These are phyloP conservation scores for Hypoxylon sp. DNA, from an alignment of 2,329 filamentous ascomycete species.

Conservation along the genomic window DNA sequence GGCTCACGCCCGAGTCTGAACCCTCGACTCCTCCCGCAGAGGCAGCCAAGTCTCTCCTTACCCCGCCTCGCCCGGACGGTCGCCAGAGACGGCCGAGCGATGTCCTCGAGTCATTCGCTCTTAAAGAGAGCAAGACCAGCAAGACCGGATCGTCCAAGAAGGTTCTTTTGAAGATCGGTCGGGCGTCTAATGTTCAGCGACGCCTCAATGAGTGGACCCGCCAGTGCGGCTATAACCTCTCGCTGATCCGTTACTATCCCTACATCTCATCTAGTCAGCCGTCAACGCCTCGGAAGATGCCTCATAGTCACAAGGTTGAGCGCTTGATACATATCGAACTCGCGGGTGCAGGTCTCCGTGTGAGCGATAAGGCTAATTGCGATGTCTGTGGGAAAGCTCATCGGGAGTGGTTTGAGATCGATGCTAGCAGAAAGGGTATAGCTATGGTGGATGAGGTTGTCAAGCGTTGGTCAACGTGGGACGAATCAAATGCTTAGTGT, in stretches of 20 bases:
- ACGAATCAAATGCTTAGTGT: conserved; percentile 62
- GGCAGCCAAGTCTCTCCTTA: conserved; percentile 71
- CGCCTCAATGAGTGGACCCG: conserved; percentile 93
- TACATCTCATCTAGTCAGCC: conserved; percentile 70
- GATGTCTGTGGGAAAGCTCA: conserved; percentile 86
- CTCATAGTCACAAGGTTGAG: conserved; percentile 90
- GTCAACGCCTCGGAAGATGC: conserved; percentile 76
- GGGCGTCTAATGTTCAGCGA: conserved; percentile 86
- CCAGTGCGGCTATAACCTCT: conserved; percentile 91
- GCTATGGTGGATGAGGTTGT: conserved; percentile 78
- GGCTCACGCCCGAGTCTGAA: conserved; percentile 81
- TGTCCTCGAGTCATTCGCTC: conserved; percentile 66
- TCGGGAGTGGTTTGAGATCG: conserved; percentile 94
- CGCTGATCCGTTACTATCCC: conserved; percentile 92
- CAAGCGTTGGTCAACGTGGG: conserved; percentile 89
- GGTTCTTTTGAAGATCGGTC: conserved; percentile 77
- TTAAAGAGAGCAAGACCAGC: conserved; percentile 45
- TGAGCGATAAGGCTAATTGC: conserved; percentile 72
- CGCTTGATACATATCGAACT: conserved; percentile 92
- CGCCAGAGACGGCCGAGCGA: conserved; percentile 67
- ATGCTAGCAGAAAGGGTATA: conserved; percentile 79
- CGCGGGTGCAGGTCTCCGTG: conserved; percentile 70
- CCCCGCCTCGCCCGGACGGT: conserved; percentile 61
- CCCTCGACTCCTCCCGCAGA: conserved; percentile 69
- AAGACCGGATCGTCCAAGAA: conserved; percentile 61